These are phyloP conservation scores for Dendrothele bispora DNA, from an alignment of 768 basidiomycete species.

Conservation along the genomic window DNA sequence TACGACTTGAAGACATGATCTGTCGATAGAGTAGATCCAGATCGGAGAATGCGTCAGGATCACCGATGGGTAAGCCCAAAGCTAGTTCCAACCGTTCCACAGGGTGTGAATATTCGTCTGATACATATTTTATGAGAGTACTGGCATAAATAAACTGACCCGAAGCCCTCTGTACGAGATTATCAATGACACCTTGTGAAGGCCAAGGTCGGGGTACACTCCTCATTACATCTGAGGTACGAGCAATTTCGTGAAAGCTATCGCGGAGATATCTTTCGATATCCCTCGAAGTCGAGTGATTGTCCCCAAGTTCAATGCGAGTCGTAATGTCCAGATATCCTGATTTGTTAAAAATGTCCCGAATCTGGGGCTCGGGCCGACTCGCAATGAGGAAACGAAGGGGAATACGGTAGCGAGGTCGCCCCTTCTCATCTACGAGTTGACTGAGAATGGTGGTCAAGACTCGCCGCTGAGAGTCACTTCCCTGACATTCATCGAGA, in stretches of 20 bases:
- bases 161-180: conserved; percentile 14
- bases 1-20: not conserved
- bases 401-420: too few species aligned
- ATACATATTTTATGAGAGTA: not conserved
- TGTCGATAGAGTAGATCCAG: conserved; percentile 1
- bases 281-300: conserved; percentile 11
- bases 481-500: conserved; percentile 25
- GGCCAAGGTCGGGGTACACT: conserved; percentile 18
- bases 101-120: not conserved
- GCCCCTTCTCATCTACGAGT: not conserved
- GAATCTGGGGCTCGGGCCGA: conserved; percentile 26
- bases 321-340: too few species aligned
- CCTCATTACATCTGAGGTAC: conserved; percentile 4
- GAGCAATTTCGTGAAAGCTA: conserved; percentile 13
- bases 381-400: conserved; percentile 25
- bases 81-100: not conserved
- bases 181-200: conserved; percentile 11
- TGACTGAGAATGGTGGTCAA: not conserved
- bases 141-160: conserved; percentile 2
- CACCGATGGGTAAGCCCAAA: not conserved
- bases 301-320: not conserved
- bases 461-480: conserved; percentile 6
- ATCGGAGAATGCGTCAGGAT: not conserved
- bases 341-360: conserved; percentile 2
- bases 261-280: conserved; percentile 15